phyloP scores from a whole-genome alignment of 2,329 filamentous ascomycete genomes.

The Myriosclerotinia curreyana region DNA sequence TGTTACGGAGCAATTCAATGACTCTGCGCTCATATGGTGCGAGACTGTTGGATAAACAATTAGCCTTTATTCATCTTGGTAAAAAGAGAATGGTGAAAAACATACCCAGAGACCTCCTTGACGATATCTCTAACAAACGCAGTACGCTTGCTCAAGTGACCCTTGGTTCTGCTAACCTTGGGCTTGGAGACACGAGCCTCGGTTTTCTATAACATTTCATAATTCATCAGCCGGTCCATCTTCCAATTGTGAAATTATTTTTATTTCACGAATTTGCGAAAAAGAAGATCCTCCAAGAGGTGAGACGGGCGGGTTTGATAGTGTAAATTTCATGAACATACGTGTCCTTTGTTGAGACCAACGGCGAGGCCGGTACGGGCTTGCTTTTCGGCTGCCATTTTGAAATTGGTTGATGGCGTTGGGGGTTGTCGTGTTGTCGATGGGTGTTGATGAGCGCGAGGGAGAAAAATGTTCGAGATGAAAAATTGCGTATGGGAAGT shows the following conservation, averaged over 20 bases:
- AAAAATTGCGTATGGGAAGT: slow-evolving; percentile 4
- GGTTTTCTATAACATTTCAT: slow-evolving; percentile 64
- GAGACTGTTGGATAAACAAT: slow-evolving; percentile 51
- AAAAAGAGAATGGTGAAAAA: slow-evolving; percentile 34
- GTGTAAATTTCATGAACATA: slow-evolving; percentile 43
- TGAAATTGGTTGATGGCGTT: slow-evolving; percentile 25
- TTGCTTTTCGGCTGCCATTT: slow-evolving; percentile 59
- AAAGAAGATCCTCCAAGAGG: slow-evolving; percentile 70
- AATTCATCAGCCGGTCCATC: slow-evolving; percentile 35
- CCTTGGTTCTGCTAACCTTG: slow-evolving; percentile 83
- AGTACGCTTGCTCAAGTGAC: slow-evolving; percentile 93
- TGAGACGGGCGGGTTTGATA: slow-evolving; percentile 50
- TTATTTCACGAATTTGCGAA: slow-evolving; percentile 33
- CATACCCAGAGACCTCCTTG: slow-evolving; percentile 95
- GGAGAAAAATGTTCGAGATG: background rate
- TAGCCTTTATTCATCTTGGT: slow-evolving; percentile 15
- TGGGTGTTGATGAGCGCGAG: slow-evolving; percentile 4
- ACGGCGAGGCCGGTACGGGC: slow-evolving; percentile 57
- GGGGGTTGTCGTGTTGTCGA: slow-evolving; percentile 15
- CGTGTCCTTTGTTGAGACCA: slow-evolving; percentile 63
- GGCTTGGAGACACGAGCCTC: slow-evolving; percentile 74
- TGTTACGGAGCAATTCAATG: slow-evolving; percentile 98
- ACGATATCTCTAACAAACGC: slow-evolving; percentile 96
- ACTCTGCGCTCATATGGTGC: slow-evolving; percentile 97
- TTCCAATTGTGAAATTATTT: slow-evolving; percentile 27